Base-by-base conservation (phyloP, 352 stramenopile species). In the Thraustochytrium sp. region DNA sequence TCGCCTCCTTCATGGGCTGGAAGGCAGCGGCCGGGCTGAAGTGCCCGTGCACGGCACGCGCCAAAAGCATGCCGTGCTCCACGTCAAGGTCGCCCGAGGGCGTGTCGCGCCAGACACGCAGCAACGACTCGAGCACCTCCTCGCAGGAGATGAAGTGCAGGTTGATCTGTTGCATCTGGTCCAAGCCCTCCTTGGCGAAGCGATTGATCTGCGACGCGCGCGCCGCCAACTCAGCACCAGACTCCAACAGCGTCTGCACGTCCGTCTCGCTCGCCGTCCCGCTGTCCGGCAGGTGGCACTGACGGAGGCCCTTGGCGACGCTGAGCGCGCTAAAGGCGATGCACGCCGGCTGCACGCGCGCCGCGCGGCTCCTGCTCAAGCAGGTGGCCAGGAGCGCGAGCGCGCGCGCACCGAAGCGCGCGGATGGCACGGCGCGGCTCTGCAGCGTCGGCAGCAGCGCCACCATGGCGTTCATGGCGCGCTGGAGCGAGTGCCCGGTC, bases 131-230 rank as follows among this genome's bases (percentile, higher is more conserved):
- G 16, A 80, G 16, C 16, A 80, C 36, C 23, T 44, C 68, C 16
- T 44, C 34, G 40, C 34, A 44, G 13, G 42, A 34, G 42, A 64
- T 75, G 26, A 80, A 80, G 53, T 80, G 68, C 48, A 80, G 51
- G 42, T 80, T 80, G 5, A 80, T 44, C 42, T 80, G 68, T 34
- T 80, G 68, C 53, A 63, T 44, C 37, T 80, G 68, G 37, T 80
- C 31, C 5, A 80, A 26, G 18, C 68, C 68, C 42, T 72, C 34
- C 51, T 80, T 80, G 46, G 68, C 68, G 26, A 40, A 80, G 37
- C 23, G 46, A 26, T 80, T 51, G 26, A 80, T 72, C 38, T 80
- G 68, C 34, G 31, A 18, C 0, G 44, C 68, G n/a, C 68, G 68
- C 37, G 68, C 68, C n/a, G 46, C 68, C 13, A 80, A 29, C 53